Evolutionary conservation across 345 rosid genomes (phyloP).

Genomic region (Hypericum androsaemum): DNA sequence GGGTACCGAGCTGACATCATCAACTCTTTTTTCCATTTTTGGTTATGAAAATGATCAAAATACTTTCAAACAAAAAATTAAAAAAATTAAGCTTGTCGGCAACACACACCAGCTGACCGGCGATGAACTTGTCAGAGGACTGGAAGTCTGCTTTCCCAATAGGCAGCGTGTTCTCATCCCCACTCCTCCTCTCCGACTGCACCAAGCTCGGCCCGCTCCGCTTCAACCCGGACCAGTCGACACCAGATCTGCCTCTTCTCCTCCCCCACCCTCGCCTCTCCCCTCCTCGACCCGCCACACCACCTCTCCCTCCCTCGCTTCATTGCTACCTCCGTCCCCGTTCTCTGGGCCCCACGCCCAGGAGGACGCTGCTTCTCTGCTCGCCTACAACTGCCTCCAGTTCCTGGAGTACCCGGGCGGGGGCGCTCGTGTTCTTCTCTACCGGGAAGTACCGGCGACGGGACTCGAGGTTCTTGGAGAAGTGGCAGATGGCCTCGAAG

Average conservation of each 20-base stretch:
- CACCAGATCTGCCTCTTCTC: conserved; percentile 17
- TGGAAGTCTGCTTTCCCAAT: conserved; percentile 29
- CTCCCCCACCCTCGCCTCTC: conserved; percentile 24
- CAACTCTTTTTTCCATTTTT: too few species aligned
- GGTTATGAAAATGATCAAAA: too few species aligned
- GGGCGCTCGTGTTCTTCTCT: conserved; percentile 42
- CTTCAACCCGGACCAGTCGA: conserved; percentile 31
- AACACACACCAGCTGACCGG: not conserved
- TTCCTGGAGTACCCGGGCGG: conserved; percentile 32
- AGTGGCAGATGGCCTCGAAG: too few species aligned
- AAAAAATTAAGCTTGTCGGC: too few species aligned
- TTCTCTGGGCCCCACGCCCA: conserved; percentile 15
- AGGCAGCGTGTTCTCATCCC: conserved; percentile 24
- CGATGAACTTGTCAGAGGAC: conserved; percentile 23
- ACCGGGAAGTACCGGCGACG: too few species aligned
- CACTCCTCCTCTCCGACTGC: conserved; percentile 23
- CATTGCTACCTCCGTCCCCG: conserved; percentile 29
- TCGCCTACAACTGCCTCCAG: conserved; percentile 41
- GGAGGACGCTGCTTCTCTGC: conserved; percentile 10
- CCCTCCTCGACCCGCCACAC: conserved; percentile 29
- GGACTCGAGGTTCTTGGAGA: too few species aligned
- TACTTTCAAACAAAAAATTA: too few species aligned
- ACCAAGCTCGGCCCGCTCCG: conserved; percentile 33
- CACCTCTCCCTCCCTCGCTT: conserved; percentile 39
- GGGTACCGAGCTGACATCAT: too few species aligned